Evolutionary conservation across 2,329 filamentous ascomycete genomes (phyloP).

Genomic region (Anthostomella pinea): DNA sequence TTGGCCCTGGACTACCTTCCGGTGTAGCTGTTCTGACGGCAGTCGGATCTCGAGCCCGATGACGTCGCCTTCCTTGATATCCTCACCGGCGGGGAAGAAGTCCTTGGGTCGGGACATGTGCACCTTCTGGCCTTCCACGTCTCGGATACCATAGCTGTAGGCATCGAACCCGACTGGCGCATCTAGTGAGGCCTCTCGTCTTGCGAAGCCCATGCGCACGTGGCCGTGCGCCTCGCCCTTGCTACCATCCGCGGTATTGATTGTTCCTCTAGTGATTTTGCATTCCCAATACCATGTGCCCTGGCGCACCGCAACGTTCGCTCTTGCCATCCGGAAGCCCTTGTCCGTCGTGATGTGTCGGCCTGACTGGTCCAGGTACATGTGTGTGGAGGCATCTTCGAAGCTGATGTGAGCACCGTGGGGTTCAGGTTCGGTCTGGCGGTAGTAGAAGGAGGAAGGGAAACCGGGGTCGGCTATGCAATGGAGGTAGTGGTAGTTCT

Average conservation of each 20-base stretch:
- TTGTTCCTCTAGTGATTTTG: constrained; percentile 76
- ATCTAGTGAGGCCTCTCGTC: constrained; percentile 77
- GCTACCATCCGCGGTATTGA: constrained; percentile 41
- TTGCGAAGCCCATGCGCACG: constrained; percentile 83
- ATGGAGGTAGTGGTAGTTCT: constrained; percentile 82
- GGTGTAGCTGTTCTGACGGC: constrained; percentile 79
- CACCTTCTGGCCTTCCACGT: constrained; percentile 86
- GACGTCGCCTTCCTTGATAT: constrained; percentile 85
- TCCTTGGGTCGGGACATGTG: constrained; percentile 92
- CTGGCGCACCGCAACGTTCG: constrained; percentile 86
- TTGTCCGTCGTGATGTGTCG: constrained; percentile 84
- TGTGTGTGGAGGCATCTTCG: constrained; percentile 83
- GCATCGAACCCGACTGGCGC: constrained; percentile 83
- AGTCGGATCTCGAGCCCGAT: constrained; percentile 87
- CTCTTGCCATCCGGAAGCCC: constrained; percentile 86
- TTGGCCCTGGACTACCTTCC: constrained; percentile 80
- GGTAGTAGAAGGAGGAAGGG: constrained; percentile 82
- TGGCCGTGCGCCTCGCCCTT: constrained; percentile 53
- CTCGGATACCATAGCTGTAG: constrained; percentile 91
- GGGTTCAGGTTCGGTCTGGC: constrained; percentile 81
- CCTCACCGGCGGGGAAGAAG: constrained; percentile 75
- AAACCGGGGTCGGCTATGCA: constrained; percentile 89
- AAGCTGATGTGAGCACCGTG: constrained; percentile 85
- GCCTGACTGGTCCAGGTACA: constrained; percentile 76
- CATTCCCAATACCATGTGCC: constrained; percentile 94